Evolutionary conservation across 2,329 filamentous ascomycete species (phyloP), one percentile per base, ranked within the genome.

Genomic region (Aspergillus transmontanensis): DNA sequence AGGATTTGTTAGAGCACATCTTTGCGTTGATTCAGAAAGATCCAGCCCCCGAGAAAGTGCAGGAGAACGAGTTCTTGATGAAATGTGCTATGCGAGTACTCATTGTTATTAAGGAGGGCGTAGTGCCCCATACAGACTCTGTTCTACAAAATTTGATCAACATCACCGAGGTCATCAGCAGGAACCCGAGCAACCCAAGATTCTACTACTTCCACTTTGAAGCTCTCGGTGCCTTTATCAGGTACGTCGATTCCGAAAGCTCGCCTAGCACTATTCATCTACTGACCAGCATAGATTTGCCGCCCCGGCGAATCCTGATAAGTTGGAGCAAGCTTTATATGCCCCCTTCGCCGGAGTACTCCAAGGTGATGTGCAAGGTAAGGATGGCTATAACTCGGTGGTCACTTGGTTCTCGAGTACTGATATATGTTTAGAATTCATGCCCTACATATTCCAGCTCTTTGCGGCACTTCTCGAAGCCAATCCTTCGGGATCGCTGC

Each of bases 121-220:
- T 94, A 16, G 80, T 89, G 2, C 85, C 89, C 1, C 88, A 95
- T 56, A 84, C 90, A 6, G 92, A 97, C 69, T 86, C 85, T 68
- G 87, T 96, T n/a, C 82, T 98, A 59, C 86, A 87, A 58, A 93
- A 96, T 76, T 86, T 99, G 63, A 88, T 96, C 73, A 90, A 86
- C 65, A 97, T 99, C 71, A 97, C 94, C 56, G 90, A 91, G 72
- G 89, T 96, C 69, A 98, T 98, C 78, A 90, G 93, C 74, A 87
- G 90, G 70, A 99, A 99, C 78, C 95, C 95, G 0, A 97, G 94
- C 81, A 99, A 99, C 79, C 95, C 95, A 2, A 88, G 93, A 14
- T 99, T 99, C 81, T 97, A 97, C 81, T 99, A 99, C 82, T 99
- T 94, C 78, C 93, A 97, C 76, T 99, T 99, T 67, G 95, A 99